Base-by-base conservation (phyloP, 2,329 filamentous ascomycete genomes). In the Pseudomassariella vexata region DNA sequence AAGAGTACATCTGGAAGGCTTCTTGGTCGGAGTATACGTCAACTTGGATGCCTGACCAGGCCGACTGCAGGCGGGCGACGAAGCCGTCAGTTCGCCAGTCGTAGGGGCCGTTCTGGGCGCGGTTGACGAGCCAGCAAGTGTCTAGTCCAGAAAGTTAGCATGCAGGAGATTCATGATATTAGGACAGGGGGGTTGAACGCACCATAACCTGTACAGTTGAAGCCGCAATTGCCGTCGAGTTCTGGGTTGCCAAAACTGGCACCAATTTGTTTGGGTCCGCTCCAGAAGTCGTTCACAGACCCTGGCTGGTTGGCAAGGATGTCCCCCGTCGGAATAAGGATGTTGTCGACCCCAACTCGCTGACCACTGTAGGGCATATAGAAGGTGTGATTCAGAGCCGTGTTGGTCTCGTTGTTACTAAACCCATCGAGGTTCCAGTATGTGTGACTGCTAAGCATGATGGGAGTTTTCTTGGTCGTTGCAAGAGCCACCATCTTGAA, bases 391-490 rank as follows among this genome's bases (percentile, higher is more conserved):
- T 88, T 84, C 33, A 85, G 66, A 10, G 73, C 70, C 2, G 63
- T 66, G 36, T 67, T 65, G 3, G 81, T 84, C 52, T 82, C 69
- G 36, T 81, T 76, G 60, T 88, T 86, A 48, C 80, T 70, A 48
- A 84, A 90, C 20, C 79, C 85, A 49, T 89, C 84, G 26, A 90
- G 66, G 55, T 89, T 89, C 85, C 84, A 90, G 68, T 90, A 90
- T 6, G 74, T 76, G 65, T 85, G 68, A 44, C 65, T 71, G 52
- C 73, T 84, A 36, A 90, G 68, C 84, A 90, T 89, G 55, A 90
- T 86, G 29, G 85, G 85, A 5, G 85, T 89, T 62, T 79, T 81
- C 61, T 84, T 76, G 19, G 80, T 85, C 7, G 79, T 78, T 3
- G 83, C 66, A 34, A 82, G 56, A 24, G 83, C 84, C 10, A 79